A percentile compares a stretch with the other conserved stretches of the same genome.
Conservation (phyloP, 495 filamentous ascomycete species). For the Xylaria bambusicola region DNA sequence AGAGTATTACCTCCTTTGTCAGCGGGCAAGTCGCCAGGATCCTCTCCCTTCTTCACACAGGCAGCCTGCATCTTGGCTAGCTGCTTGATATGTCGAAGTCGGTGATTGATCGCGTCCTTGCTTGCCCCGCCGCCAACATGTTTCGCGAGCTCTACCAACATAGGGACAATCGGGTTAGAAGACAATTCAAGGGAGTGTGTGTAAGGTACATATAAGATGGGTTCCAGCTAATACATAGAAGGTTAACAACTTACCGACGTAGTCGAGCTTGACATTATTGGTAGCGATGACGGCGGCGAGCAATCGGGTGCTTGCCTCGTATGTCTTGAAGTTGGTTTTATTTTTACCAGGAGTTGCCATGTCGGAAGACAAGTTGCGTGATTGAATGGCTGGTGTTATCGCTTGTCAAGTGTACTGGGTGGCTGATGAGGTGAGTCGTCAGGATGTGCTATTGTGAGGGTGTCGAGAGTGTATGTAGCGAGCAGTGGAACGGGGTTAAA, state of each 20-base stretch:
- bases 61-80: slow-evolving; percentile 28
- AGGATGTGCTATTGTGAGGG: background rate
- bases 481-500: too few relatives aligned
- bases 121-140: slow-evolving; percentile 17
- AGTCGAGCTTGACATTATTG: slow-evolving; percentile 47
- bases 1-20: slow-evolving; percentile 23
- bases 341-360: slow-evolving; percentile 8
- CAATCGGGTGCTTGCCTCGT: slow-evolving; percentile 50
- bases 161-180: slow-evolving; percentile 12
- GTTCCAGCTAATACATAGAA: background rate
- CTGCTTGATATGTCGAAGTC: slow-evolving; percentile 42
- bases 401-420: background rate
- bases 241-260: slow-evolving; percentile 44
- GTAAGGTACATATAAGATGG: background rate
- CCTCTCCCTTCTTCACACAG: slow-evolving; percentile 15
- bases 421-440: background rate
- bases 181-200: slow-evolving; percentile 13
- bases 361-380: background rate
- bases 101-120: slow-evolving; percentile 42
- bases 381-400: background rate
- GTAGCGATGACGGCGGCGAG: slow-evolving; percentile 54
- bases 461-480: background rate
- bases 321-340: slow-evolving; percentile 49
- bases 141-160: slow-evolving; percentile 12
- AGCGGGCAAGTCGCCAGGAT: slow-evolving; percentile 16